Evolutionary conservation across 768 basidiomycete genomes (phyloP).

Genomic region (Kwoniella dejecticola): DNA sequence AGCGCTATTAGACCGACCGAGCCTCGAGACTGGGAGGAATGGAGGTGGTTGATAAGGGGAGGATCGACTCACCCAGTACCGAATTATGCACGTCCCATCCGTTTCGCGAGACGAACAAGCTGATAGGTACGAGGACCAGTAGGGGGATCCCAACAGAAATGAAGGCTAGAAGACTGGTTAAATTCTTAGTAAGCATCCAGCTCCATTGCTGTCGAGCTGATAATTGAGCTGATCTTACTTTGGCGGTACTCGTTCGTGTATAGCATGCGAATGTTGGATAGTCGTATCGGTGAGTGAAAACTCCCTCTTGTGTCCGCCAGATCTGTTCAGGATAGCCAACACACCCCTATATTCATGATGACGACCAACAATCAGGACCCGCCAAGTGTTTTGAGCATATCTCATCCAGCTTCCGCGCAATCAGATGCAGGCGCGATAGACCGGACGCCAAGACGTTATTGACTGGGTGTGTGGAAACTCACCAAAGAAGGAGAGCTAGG

Average conservation of each 20-base stretch:
- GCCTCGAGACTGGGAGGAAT: no score
- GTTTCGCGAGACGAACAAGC: constrained; percentile 71
- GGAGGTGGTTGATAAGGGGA: no score
- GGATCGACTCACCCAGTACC: constrained; percentile 42
- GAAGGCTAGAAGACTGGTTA: constrained; percentile 48
- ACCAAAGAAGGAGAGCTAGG: constrained; percentile 49
- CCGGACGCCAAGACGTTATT: no score
- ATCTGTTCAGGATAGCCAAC: constrained; percentile 41
- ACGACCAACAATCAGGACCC: no score
- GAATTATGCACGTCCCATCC: constrained; percentile 88
- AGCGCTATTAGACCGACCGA: no score
- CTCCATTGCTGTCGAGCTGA: no score
- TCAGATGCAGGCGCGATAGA: no score
- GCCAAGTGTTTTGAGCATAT: no score
- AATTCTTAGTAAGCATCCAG: background rate
- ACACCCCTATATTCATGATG: constrained; percentile 48
- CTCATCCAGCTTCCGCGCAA: no score
- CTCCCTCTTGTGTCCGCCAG: constrained; percentile 51
- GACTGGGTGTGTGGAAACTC: constrained; percentile 2
- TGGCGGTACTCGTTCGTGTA: constrained; percentile 48
- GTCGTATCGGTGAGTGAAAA: constrained; percentile 53
- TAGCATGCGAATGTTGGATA: constrained; percentile 51
- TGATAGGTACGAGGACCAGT: constrained; percentile 68
- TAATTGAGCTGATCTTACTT: constrained; percentile 24
- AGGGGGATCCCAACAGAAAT: constrained; percentile 68